phyloP scores from a whole-genome alignment of 2,329 filamentous ascomycete genomes.

The Sarocladium brachiariae region DNA sequence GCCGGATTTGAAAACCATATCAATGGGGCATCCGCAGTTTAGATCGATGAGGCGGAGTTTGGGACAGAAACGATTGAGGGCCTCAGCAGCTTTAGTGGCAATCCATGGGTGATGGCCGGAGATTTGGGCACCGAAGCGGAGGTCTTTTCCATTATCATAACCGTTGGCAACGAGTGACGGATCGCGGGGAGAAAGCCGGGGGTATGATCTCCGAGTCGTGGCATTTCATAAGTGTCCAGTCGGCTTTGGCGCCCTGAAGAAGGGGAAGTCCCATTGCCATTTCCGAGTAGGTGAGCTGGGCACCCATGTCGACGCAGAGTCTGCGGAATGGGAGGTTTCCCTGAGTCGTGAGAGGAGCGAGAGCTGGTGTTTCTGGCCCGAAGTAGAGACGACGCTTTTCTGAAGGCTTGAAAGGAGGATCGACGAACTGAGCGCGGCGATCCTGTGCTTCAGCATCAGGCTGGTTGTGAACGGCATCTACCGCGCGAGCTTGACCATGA shows the following conservation, averaged over 20 bases:
- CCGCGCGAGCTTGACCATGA: slow-evolving; percentile 49
- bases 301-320: slow-evolving; percentile 81
- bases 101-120: slow-evolving; percentile 88
- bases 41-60: slow-evolving; percentile 86
- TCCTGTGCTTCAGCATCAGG: slow-evolving; percentile 51
- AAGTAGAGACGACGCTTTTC: slow-evolving; percentile 95
- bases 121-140: slow-evolving; percentile 89
- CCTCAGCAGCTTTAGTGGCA: slow-evolving; percentile 81
- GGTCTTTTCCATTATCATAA: slow-evolving; percentile 76
- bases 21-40: slow-evolving; percentile 96
- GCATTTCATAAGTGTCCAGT: slow-evolving; percentile 93
- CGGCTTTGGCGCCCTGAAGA: slow-evolving; percentile 80
- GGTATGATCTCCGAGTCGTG: slow-evolving; percentile 75
- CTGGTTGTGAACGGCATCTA: slow-evolving; percentile 33
- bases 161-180: slow-evolving; percentile 52
- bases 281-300: slow-evolving; percentile 92
- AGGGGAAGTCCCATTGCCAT: slow-evolving; percentile 93
- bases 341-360: slow-evolving; percentile 95
- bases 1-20: slow-evolving; percentile 81
- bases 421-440: slow-evolving; percentile 71
- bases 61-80: slow-evolving; percentile 68
- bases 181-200: slow-evolving; percentile 56
- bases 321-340: slow-evolving; percentile 93
- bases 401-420: slow-evolving; percentile 80
- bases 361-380: slow-evolving; percentile 80